These are phyloP conservation scores for Verticillium albo-atrum DNA, from an alignment of 2,329 filamentous ascomycete genomes.

Conservation along the genomic window DNA sequence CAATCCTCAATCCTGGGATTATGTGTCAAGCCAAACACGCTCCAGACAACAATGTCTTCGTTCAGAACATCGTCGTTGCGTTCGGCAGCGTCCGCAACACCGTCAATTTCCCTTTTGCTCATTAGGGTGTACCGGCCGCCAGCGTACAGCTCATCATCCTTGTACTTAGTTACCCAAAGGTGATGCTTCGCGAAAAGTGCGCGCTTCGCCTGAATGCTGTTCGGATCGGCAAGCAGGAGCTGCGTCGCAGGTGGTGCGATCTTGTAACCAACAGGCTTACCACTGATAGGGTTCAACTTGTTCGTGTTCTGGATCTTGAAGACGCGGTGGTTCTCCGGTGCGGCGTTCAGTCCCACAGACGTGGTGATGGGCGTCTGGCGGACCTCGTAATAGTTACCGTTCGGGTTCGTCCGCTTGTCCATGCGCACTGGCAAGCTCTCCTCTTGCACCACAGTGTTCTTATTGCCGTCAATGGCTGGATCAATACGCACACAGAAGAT, in stretches of 20 bases:
- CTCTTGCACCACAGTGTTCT: constrained; percentile 49
- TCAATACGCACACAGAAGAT: constrained; percentile 51
- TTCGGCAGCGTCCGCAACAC: constrained; percentile 16
- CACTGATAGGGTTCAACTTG: constrained; percentile 25
- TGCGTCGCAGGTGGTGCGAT: constrained; percentile 29
- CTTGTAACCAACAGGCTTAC: constrained; percentile 31
- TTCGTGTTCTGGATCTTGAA: constrained; percentile 26
- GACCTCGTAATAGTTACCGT: constrained; percentile 40
- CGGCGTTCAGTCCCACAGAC: constrained; percentile 36
- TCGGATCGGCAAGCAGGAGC: constrained; percentile 21
- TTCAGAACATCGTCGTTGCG: constrained; percentile 44
- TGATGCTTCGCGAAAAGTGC: constrained; percentile 21
- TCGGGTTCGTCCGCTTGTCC: constrained; percentile 37
- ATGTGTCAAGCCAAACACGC: constrained; percentile 48
- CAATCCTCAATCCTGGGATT: constrained; percentile 54
- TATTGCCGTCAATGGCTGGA: constrained; percentile 48
- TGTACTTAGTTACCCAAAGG: constrained; percentile 22
- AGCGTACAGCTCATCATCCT: constrained; percentile 23
- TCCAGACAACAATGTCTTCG: constrained; percentile 42
- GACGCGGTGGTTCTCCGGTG: constrained; percentile 31
- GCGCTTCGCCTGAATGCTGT: constrained; percentile 14
- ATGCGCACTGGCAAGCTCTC: constrained; percentile 50
- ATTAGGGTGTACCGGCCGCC: constrained; percentile 22
- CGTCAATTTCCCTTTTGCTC: constrained; percentile 24
- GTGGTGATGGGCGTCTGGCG: constrained; percentile 37